These are phyloP conservation scores for Tuber brumale DNA, from an alignment of 495 filamentous ascomycete genomes.

Conservation along the genomic window DNA sequence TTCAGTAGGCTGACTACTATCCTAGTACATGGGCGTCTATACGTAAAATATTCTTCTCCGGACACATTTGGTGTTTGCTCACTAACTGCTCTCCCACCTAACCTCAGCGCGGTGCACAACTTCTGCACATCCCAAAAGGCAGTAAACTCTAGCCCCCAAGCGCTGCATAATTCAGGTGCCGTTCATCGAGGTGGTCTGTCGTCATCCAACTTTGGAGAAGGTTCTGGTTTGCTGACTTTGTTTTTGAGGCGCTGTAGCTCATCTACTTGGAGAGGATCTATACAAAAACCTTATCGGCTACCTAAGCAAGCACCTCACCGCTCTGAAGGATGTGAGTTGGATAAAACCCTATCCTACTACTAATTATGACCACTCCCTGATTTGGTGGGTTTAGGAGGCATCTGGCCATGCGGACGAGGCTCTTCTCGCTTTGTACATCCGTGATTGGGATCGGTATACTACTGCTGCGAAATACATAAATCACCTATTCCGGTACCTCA, in stretches of 20 bases:
- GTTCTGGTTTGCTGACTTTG: constrained; percentile 32
- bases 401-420: constrained; percentile 80
- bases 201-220: constrained; percentile 32
- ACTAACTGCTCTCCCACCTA: constrained; percentile 16
- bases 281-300: constrained; percentile 86
- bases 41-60: constrained; percentile 54
- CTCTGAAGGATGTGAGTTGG: constrained; percentile 47
- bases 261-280: constrained; percentile 90
- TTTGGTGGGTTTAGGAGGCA: constrained; percentile 50
- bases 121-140: constrained; percentile 99
- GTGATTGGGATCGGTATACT: constrained; percentile 93
- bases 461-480: constrained; percentile 93
- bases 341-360: neutral
- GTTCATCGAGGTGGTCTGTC: constrained; percentile 69
- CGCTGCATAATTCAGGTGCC: constrained; percentile 45
- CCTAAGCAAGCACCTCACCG: constrained; percentile 64
- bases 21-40: constrained; percentile 93
- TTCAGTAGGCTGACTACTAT: constrained; percentile 34
- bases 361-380: constrained; percentile 17
- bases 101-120: constrained; percentile 80
- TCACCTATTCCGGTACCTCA: constrained; percentile 94
- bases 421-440: constrained; percentile 87
- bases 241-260: constrained; percentile 51
- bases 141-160: constrained; percentile 46
- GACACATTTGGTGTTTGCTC: constrained; percentile 4